Conservation (phyloP, 2,329 filamentous ascomycete species). For the Neopestalotiopsis sp. region DNA sequence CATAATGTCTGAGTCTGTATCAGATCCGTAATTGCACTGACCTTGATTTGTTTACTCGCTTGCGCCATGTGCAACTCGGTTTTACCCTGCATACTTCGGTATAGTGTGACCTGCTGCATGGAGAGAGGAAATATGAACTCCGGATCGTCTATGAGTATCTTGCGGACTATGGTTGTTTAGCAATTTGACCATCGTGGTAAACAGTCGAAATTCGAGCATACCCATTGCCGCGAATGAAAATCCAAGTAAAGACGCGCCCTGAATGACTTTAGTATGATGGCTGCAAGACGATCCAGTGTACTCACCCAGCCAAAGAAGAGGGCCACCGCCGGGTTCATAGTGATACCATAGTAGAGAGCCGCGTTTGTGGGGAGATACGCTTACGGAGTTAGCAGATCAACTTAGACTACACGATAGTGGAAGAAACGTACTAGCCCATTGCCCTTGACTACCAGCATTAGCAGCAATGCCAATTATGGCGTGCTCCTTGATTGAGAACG, state of each 20-base stretch:
- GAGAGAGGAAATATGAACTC: slow-evolving; percentile 19
- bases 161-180: neutral
- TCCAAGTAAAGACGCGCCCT: slow-evolving; percentile 15
- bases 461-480: slow-evolving; percentile 61
- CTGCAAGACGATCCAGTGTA: neutral
- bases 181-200: neutral
- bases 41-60: slow-evolving; percentile 13
- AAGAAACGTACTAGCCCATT: slow-evolving; percentile 14
- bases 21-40: neutral
- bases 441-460: slow-evolving; percentile 16
- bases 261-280: neutral
- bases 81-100: slow-evolving; percentile 15
- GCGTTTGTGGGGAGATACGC: slow-evolving; percentile 15
- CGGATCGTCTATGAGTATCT: slow-evolving; percentile 13
- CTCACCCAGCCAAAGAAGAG: slow-evolving; percentile 63
- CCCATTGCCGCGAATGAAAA: slow-evolving; percentile 18
- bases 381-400: neutral
- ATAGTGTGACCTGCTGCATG: slow-evolving; percentile 11
- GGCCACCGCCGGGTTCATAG: slow-evolving; percentile 57
- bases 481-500: slow-evolving; percentile 64
- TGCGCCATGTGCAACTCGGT: neutral
- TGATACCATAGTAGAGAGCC: slow-evolving; percentile 57
- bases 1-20: neutral
- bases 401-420: neutral
- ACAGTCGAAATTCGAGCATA: neutral